Base-by-base conservation (phyloP, 345 rosid genomes). In the Salix suchowensis region DNA sequence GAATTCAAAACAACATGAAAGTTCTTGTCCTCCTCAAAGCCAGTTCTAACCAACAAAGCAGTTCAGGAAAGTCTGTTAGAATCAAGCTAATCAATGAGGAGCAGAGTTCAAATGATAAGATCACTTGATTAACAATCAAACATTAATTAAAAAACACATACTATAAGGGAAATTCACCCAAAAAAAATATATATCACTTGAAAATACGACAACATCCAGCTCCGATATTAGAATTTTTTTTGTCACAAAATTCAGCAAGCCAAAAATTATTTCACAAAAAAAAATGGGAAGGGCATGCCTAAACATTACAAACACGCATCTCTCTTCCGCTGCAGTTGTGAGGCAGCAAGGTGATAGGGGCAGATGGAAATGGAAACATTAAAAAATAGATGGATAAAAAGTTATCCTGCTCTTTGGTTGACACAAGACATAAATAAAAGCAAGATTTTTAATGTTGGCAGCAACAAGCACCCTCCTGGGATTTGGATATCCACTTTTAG, bases 1-100 rank as follows among this genome's bases (percentile, higher is more conserved):
- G 98, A 96, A 82, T 96, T 96, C 65, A 96, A 73, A 77, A 94
- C 96, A 77, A 94, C 99, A 77, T 94, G 94, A 75, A 96, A 96
- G 84, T 94, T 96, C 88, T 96, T 96, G 86, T 96, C 99, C 89
- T 96, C 99, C 89, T 96, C 98, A 80, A 96, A 96, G 80, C 99
- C 99, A 85, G 99, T 96, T 82, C 99, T 96, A 96, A 80, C 73
- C 37, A 76, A 77, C 60, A 73, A 75, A 78, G 50, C 55, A 66
- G 55, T 58, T 79, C 70, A 79, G 50, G 65, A 70, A 68, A 74
- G 44, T 39, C 66, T 55, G 72, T 67, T 70, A 58, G 75, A 83
- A 71, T 73, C 34, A 50, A 74, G 42, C 26, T 50, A 65, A 55
- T 74, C 54, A 28, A 69, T 24, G 23, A 62, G 71, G 68, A 44